phyloP scores from a whole-genome alignment of 495 filamentous ascomycete species.

The Trypethelium eluteriae region DNA sequence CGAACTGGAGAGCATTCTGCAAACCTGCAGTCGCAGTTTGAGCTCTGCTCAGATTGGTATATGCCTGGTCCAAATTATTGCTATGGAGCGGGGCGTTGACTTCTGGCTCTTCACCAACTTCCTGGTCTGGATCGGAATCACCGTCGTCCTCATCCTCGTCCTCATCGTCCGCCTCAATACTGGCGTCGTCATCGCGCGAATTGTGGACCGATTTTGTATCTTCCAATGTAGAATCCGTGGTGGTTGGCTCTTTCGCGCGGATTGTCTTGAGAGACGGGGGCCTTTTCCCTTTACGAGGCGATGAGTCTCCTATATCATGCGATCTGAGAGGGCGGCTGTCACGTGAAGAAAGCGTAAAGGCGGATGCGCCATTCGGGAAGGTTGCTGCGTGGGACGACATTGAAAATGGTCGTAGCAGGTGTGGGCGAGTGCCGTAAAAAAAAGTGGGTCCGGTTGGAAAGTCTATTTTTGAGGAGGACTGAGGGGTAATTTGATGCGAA shows the following conservation, averaged over 20 bases:
- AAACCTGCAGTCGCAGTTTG: conserved; percentile 5
- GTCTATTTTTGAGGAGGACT: background rate
- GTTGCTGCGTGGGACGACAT: background rate
- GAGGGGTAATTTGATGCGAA: background rate
- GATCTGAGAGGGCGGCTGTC: conserved; percentile 3
- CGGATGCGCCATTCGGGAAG: background rate
- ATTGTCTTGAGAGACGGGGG: background rate
- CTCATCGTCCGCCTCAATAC: background rate
- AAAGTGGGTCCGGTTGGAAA: conserved; percentile 1
- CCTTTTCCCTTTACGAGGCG: background rate
- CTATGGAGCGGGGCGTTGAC: conserved; percentile 7
- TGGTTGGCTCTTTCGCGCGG: background rate
- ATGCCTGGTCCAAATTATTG: background rate
- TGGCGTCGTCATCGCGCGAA: background rate
- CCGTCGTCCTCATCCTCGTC: background rate
- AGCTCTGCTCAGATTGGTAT: background rate
- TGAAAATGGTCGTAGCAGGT: background rate
- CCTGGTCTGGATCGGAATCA: background rate
- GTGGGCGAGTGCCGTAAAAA: background rate
- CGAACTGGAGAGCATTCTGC: background rate
- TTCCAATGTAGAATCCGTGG: background rate
- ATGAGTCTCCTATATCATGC: background rate
- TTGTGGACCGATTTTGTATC: background rate
- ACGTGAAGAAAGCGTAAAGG: background rate
- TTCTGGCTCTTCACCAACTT: background rate